phyloP scores from a whole-genome alignment of 306 rosid species.

The Quercus alba region DNA sequence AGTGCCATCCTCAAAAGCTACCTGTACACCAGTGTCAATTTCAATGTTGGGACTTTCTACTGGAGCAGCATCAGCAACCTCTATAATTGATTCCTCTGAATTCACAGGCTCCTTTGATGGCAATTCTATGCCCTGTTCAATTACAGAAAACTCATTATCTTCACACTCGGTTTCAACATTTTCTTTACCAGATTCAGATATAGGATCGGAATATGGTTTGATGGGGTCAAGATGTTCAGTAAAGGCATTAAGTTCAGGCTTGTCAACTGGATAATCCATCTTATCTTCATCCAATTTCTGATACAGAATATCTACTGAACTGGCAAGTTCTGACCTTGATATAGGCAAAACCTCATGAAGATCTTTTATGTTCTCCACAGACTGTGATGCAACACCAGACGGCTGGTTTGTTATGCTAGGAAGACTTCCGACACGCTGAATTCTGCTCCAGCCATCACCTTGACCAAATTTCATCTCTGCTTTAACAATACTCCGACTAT shows the following conservation, averaged over 20 bases:
- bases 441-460: constrained; percentile 44
- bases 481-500: constrained; percentile 22
- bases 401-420: constrained; percentile 21
- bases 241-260: constrained; percentile 32
- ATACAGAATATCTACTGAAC: constrained; percentile 45
- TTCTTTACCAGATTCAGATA: constrained; percentile 29
- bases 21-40: constrained; percentile 24
- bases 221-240: constrained; percentile 37
- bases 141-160: constrained; percentile 42
- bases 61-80: constrained; percentile 38
- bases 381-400: constrained; percentile 23
- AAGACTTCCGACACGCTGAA: constrained; percentile 41
- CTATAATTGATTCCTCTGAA: constrained; percentile 29
- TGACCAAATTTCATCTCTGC: constrained; percentile 30
- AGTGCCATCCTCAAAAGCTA: constrained; percentile 27
- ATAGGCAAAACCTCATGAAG: constrained; percentile 67
- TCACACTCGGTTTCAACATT: constrained; percentile 32
- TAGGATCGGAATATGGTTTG: constrained; percentile 25
- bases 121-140: constrained; percentile 54
- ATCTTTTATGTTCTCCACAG: constrained; percentile 57
- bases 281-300: constrained; percentile 49
- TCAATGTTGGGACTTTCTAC: constrained; percentile 23
- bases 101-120: constrained; percentile 34
- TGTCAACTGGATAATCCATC: constrained; percentile 23
- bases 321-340: constrained; percentile 43